Percentiles rank a stretch among this genome's conserved stretches.
Conservation (phyloP, 1,284 basidiomycete species). For the Leccinum griseonigrum region DNA sequence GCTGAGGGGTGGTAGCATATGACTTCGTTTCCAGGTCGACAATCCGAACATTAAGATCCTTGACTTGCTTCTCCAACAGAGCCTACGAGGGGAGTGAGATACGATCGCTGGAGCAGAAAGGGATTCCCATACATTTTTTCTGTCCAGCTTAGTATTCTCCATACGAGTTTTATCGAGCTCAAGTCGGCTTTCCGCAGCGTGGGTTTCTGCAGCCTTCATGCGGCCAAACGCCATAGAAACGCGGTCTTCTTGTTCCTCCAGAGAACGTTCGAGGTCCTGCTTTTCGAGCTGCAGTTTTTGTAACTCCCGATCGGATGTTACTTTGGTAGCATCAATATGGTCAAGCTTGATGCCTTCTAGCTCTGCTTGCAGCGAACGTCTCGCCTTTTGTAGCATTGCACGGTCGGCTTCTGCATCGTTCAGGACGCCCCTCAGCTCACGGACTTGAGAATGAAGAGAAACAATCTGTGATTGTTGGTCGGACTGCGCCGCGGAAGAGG, state of each 20-base stretch:
- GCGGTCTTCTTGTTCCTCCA: constrained; percentile 77
- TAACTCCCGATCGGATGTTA: constrained; percentile 71
- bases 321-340: constrained; percentile 65
- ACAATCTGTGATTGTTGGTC: constrained; percentile 85
- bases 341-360: constrained; percentile 79
- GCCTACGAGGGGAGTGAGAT: constrained; percentile 46
- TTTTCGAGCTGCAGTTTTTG: constrained; percentile 76
- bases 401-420: constrained; percentile 85
- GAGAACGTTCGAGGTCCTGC: constrained; percentile 73
- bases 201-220: constrained; percentile 77
- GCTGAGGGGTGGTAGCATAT: constrained; percentile 62
- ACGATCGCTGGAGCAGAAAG: neutral
- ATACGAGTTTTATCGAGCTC: constrained; percentile 73
- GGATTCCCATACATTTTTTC: constrained; percentile 60
- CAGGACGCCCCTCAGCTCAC: constrained; percentile 74
- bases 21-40: constrained; percentile 81
- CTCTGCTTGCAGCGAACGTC: constrained; percentile 77
- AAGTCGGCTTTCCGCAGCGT: constrained; percentile 71
- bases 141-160: constrained; percentile 77
- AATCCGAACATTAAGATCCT: constrained; percentile 76
- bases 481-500: constrained; percentile 67
- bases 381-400: constrained; percentile 75
- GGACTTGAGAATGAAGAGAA: constrained; percentile 78
- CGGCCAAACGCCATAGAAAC: constrained; percentile 70
- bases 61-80: constrained; percentile 77